A percentile compares a stretch with the other conserved stretches of the same genome.
Evolutionary conservation across 257 asterid genomes (phyloP).

Genomic region (Nicotiana knightiana): DNA sequence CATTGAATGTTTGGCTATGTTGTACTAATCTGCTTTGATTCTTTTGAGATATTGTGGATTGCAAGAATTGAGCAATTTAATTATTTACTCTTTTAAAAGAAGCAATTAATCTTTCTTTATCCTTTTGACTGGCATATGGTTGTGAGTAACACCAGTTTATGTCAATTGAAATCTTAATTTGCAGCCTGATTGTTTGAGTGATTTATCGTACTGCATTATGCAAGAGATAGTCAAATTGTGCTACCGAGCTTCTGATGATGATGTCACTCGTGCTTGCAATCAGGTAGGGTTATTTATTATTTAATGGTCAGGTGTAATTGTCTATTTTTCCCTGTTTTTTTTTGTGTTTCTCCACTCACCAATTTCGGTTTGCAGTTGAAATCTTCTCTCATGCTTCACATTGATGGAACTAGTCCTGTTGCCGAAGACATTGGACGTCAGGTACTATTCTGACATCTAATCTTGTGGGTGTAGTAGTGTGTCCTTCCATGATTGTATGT

Average conservation of each 20-base stretch:
- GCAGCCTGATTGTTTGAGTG: conserved; percentile 88
- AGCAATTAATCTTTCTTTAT: not conserved
- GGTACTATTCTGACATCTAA: conserved; percentile 37
- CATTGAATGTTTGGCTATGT: not conserved
- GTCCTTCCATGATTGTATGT: not conserved
- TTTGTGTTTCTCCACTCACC: not conserved
- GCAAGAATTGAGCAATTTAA: not conserved
- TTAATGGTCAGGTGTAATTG: not conserved
- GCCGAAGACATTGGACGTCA: conserved; percentile 99
- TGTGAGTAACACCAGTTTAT: not conserved
- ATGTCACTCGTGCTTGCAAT: conserved; percentile 78
- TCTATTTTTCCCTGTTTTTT: not conserved
- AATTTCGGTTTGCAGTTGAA: conserved; percentile 52
- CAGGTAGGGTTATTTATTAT: conserved; percentile 38
- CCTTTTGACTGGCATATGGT: not conserved
- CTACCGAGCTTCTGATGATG: conserved; percentile 64
- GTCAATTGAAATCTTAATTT: not conserved
- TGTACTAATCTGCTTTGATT: not conserved
- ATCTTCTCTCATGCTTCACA: conserved; percentile 82
- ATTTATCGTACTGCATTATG: conserved; percentile 72
- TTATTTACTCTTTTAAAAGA: not conserved
- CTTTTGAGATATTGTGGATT: not conserved
- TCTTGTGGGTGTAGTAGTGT: not conserved
- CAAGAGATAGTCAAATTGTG: conserved; percentile 56
- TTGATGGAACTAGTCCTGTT: conserved; percentile 89